phyloP scores from a whole-genome alignment of 768 basidiomycete species.

The Lentinula lateritia region DNA sequence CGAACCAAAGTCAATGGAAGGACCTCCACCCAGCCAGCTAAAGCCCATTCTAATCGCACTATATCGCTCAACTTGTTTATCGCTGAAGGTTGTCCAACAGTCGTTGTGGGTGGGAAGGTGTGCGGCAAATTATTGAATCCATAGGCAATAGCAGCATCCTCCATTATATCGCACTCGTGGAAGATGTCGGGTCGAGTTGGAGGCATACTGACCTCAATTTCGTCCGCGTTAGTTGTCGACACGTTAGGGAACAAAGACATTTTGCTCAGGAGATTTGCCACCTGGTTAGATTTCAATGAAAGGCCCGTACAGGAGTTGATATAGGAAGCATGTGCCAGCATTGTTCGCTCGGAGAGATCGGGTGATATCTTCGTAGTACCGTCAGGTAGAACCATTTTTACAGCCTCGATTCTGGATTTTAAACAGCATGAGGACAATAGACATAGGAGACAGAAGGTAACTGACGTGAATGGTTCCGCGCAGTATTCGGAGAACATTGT shows the following conservation, averaged over 20 bases:
- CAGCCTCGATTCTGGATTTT: slow-evolving; percentile 78
- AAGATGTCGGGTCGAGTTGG: slow-evolving; percentile 97
- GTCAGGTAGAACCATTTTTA: slow-evolving; percentile 75
- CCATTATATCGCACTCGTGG: slow-evolving; percentile 98
- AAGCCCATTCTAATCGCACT: slow-evolving; percentile 84
- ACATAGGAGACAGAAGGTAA: slow-evolving; percentile 4
- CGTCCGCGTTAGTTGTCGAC: slow-evolving; percentile 54
- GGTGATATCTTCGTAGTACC: slow-evolving; percentile 76
- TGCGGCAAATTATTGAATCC: slow-evolving; percentile 96
- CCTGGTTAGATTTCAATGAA: slow-evolving; percentile 55
- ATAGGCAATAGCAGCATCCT: slow-evolving; percentile 95
- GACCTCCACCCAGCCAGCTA: slow-evolving; percentile 95
- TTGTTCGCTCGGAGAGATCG: slow-evolving; percentile 66
- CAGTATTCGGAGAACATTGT: slow-evolving; percentile 99
- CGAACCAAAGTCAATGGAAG: slow-evolving; percentile 88
- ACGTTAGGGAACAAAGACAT: slow-evolving; percentile 71
- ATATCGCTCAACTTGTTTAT: slow-evolving; percentile 89
- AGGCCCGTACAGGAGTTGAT: slow-evolving; percentile 96
- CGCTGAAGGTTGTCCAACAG: slow-evolving; percentile 87
- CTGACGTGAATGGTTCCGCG: slow-evolving; percentile 86
- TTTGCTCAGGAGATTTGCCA: slow-evolving; percentile 66
- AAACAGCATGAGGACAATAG: slow-evolving; percentile 2
- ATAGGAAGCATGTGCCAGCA: slow-evolving; percentile 79
- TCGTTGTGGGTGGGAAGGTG: slow-evolving; percentile 89
- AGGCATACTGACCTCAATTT: slow-evolving; percentile 74